phyloP scores from a whole-genome alignment of 1,284 basidiomycete genomes.

The Trametes pubescens region DNA sequence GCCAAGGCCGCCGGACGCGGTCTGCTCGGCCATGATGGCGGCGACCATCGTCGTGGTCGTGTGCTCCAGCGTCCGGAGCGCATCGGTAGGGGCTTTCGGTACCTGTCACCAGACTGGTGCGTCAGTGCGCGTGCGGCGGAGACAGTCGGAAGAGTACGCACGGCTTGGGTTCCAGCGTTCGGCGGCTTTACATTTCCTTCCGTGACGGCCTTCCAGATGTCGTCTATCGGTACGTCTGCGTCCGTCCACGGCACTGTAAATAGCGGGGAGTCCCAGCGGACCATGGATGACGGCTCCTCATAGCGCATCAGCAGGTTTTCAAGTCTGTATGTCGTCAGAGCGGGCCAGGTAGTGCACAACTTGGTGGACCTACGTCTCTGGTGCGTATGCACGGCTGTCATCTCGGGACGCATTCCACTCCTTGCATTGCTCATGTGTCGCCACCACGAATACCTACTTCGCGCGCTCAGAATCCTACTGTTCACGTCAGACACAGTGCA shows the following conservation, averaged over 20 bases:
- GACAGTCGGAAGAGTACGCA: constrained; percentile 49
- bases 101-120: constrained; percentile 51
- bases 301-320: constrained; percentile 91
- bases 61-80: constrained; percentile 80
- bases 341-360: not conserved
- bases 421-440: constrained; percentile 80
- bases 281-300: constrained; percentile 97
- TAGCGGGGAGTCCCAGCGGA: constrained; percentile 96
- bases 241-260: constrained; percentile 87
- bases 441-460: constrained; percentile 77
- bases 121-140: not conserved
- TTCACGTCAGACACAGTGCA: not conserved
- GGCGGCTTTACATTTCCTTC: constrained; percentile 86
- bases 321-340: constrained; percentile 60
- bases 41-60: constrained; percentile 73
- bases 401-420: constrained; percentile 75
- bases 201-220: constrained; percentile 86
- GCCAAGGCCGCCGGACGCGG: constrained; percentile 53
- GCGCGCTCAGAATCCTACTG: constrained; percentile 8
- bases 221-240: constrained; percentile 68
- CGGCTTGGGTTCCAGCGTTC: constrained; percentile 85
- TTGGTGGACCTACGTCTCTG: constrained; percentile 71
- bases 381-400: constrained; percentile 63
- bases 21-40: constrained; percentile 70
- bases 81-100: constrained; percentile 82